Base-by-base conservation (phyloP, 1,139 yeast genomes). In the Candida tropicalis region DNA sequence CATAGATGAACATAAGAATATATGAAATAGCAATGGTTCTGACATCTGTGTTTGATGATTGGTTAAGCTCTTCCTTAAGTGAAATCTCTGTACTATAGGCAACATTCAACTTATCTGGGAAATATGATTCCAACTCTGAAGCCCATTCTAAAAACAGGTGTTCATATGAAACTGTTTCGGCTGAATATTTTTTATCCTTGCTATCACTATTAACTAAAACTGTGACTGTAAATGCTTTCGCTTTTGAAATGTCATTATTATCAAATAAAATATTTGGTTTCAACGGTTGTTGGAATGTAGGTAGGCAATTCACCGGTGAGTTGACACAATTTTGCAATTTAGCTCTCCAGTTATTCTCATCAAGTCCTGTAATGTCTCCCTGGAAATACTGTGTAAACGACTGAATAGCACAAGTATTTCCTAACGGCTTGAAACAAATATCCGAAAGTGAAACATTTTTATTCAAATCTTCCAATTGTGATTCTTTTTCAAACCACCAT, bases 401-500 rank as follows among this genome's bases (percentile, higher is more conserved):
- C 59, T 91, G 95, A n/a, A 93, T 71, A 0, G 85, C 91, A 68
- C 99, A 93, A 0, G 84, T 73, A 10, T 82, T 95, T 3, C 79
- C 88, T 38, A 70, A 49, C 0, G 98, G 97, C 52, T 85, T 86
- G 62, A 88, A 83, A 58, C 99, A 93, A 42, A 90, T 63, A 49
- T 86, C 89, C n/a, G 79, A 75, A 39, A 84, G 75, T 0, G 66
- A 52, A 4, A 73, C 56, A 11, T 57, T 51, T 5, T 57, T 61
- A 5, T 48, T 47, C 10, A 43, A 15, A 4, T 26, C 23, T 17
- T 44, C 44, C 1, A 91, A 74, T 48, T 83, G 76, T 5, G 59
- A 49, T 59, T 93, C 98, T 27, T 82, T 81, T 18, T 75, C 80
- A 58, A 87, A 85, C 96, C 97, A 90, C 98, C 98, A 93, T 50